Evolutionary conservation across 1,284 basidiomycete genomes (phyloP), one percentile per base, ranked within the genome.

Genomic region (Puccinia sorghi): DNA sequence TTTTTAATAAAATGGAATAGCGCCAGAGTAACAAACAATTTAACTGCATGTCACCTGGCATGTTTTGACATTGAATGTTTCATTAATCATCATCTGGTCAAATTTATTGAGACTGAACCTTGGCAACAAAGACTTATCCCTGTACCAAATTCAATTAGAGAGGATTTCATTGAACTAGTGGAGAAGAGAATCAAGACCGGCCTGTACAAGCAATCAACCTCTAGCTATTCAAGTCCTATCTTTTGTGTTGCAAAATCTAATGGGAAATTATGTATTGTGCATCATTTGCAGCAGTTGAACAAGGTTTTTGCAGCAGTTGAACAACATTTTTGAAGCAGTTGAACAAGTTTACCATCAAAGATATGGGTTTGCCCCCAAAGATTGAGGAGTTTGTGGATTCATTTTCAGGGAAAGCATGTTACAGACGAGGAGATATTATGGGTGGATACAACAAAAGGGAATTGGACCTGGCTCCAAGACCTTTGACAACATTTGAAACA

Each of bases 81-180:
- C n/a, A n/a, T n/a, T n/a, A n/a, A n/a, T n/a, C n/a, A n/a, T n/a
- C n/a, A n/a, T n/a, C n/a, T n/a, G n/a, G n/a, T n/a, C n/a, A n/a
- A n/a, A n/a, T n/a, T 41, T 22, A 39, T 67, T 22, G 39, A 43
- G 7, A 37, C 46, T 50, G 8, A 46, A 43, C 67, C 37, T 9
- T 70, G 67, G 67, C 67, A 70, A 48, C 43, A 70, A 43, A 70
- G 32, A 27, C 67, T 43, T 4, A 70, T 70, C 2, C 67, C 67
- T 2, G 50, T 48, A 12, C 67, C 67, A 7, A n/a, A 15, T n/a
- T 9, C 67, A 7, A 70, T 70, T 27, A 46, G 22, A 25, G 20
- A 9, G 8, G 67, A 50, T 9, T 50, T 48, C 41, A 70, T 50
- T 8, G 41, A 70, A 17, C 27, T 70, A 70, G 32, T 70, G 5